Evolutionary conservation across 208 protist species (phyloP).

Genomic region (Crithidia fasciculata): DNA sequence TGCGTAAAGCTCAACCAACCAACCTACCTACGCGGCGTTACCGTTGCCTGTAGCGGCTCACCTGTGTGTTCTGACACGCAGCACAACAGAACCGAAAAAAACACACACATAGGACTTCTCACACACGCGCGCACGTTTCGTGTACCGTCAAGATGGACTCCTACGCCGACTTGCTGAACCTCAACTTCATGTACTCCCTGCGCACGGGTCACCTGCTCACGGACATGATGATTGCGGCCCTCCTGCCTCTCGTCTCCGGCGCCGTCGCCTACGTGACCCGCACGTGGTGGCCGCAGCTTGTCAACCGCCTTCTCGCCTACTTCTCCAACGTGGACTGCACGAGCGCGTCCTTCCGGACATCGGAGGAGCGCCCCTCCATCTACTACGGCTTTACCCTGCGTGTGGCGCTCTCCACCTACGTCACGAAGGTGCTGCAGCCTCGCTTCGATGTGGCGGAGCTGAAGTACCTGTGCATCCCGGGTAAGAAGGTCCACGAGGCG

Average conservation of each 20-base stretch:
- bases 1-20: no score
- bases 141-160: constrained; percentile 64
- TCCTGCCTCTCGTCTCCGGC: constrained; percentile 75
- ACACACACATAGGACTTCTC: background rate
- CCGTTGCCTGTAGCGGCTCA: no score
- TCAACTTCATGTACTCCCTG: constrained; percentile 89
- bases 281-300: constrained; percentile 47
- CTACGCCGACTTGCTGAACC: constrained; percentile 79
- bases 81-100: background rate
- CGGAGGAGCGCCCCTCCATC: constrained; percentile 13
- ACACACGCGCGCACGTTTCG: background rate
- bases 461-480: constrained; percentile 52
- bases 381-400: constrained; percentile 50
- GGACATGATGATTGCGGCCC: constrained; percentile 82
- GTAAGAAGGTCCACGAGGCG: constrained; percentile 53
- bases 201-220: constrained; percentile 82
- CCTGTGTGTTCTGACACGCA: background rate
- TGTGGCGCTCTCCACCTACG: constrained; percentile 49
- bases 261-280: constrained; percentile 53
- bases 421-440: constrained; percentile 30
- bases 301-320: constrained; percentile 29
- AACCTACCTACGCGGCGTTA: no score
- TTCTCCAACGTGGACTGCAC: constrained; percentile 29
- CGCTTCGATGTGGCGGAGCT: constrained; percentile 38
- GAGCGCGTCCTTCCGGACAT: constrained; percentile 19